Conservation (phyloP, 2,329 filamentous ascomycete species). For the Aureobasidium leucospermi region DNA sequence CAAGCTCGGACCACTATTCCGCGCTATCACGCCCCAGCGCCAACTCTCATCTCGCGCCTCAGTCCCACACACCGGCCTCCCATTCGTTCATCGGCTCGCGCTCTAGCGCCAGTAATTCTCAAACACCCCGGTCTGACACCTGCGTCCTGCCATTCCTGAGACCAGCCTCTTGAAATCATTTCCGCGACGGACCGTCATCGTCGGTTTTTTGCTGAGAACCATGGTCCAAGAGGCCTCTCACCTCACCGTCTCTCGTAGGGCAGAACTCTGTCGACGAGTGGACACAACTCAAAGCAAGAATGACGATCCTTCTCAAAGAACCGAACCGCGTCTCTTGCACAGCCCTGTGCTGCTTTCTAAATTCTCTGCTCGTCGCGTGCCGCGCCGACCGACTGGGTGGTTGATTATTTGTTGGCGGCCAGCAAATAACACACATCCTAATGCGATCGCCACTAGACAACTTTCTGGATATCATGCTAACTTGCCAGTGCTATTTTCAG, state of each 20-base stretch:
- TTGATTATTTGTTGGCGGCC: background rate
- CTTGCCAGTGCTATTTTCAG: constrained; percentile 11
- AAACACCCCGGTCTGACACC: constrained; percentile 7
- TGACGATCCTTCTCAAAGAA: background rate
- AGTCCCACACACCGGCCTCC: background rate
- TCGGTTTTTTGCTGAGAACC: constrained; percentile 4
- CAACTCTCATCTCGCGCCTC: constrained; percentile 14
- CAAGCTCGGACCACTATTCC: background rate
- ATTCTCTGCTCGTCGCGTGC: background rate
- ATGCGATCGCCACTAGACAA: constrained; percentile 1
- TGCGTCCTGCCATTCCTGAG: constrained; percentile 10
- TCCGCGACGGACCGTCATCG: constrained; percentile 3
- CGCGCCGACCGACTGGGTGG: constrained; percentile 2
- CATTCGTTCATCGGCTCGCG: background rate
- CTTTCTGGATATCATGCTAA: background rate
- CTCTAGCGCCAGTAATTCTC: background rate
- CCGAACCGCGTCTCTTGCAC: constrained; percentile 1
- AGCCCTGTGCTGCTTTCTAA: constrained; percentile 1
- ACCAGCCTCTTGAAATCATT: background rate
- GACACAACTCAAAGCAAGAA: background rate
- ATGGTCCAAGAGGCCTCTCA: background rate
- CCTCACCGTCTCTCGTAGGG: background rate
- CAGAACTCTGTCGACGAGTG: background rate
- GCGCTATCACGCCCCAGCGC: constrained; percentile 13
- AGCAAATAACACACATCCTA: constrained; percentile 7